Evolutionary conservation across 2,329 filamentous ascomycete species (phyloP), one percentile per base, ranked within the genome.

Genomic region (Aspergillus sclerotialis): DNA sequence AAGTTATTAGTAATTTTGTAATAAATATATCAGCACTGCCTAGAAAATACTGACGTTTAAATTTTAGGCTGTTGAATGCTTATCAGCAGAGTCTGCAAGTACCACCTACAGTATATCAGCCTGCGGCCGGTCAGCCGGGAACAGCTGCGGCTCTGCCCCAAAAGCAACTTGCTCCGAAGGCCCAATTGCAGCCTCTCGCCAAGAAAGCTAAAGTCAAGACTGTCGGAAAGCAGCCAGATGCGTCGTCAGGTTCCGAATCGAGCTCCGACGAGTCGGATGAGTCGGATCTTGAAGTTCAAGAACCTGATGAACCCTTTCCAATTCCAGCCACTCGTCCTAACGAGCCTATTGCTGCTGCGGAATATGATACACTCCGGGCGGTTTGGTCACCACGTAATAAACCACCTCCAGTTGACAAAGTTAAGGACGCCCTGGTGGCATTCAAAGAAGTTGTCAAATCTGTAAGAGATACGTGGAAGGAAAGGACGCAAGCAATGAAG

Each of bases 401-500:
- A 40, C 55, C 62, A 19, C 61, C 70, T 13, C 60, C 63, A 35
- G 60, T 65, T 11, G 68, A 72, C 16, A 69, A 70, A 39, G 70
- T 80, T 37, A 70, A 74, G 43, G 61, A 58, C 42, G 72, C 70
- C 28, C 61, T 80, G 43, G 66, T 67, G 32, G 66, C 71, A 28
- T 74, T 76, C 49, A 78, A 76, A 63, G 74, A 79, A 31, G 62
- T 79, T 28, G 62, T 80, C 39, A 74, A 74, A 49, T 67, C 67
- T 5, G 69, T 80, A 36, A 69, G 76, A 38, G 76, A 80, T 52
- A 64, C 71, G 24, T 81, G 76, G 76, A 78, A 78, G 49, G 59
- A 66, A 21, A 74, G 75, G 45, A 69, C 64, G 28, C 69, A 72
- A 43, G 69, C 70, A 15, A 64, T 80, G 42, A 69, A 72, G 42